Conservation (phyloP, 2,329 filamentous ascomycete genomes). For the Hymenoscyphus albidus region DNA sequence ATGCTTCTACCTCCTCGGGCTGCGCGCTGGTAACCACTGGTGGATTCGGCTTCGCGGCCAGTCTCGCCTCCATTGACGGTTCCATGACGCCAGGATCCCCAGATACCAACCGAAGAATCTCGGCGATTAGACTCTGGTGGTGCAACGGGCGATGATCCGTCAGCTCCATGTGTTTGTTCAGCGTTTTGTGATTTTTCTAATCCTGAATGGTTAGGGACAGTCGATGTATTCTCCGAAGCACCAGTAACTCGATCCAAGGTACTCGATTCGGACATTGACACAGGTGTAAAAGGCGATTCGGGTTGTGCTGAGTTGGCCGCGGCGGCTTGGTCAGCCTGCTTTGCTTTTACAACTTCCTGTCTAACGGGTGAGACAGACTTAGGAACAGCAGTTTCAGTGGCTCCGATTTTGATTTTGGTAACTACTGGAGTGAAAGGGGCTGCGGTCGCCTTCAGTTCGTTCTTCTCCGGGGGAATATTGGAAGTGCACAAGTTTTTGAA, state of each 20-base stretch:
- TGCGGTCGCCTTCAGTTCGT: conserved; percentile 49
- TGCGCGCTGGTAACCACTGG: conserved; percentile 63
- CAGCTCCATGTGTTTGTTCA: conserved; percentile 18
- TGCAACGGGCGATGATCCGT: conserved; percentile 14
- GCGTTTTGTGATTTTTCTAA: conserved; percentile 19
- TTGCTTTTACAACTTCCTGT: conserved; percentile 14
- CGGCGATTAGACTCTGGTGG: conserved; percentile 36
- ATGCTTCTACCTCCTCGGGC: conserved; percentile 66
- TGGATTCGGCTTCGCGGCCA: conserved; percentile 32
- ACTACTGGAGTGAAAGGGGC: conserved; percentile 32
- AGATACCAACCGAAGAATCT: conserved; percentile 55
- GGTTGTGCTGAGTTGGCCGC: conserved; percentile 16
- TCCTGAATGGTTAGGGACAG: conserved; percentile 20
- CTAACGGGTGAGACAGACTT: conserved; percentile 13
- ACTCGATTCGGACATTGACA: conserved; percentile 16
- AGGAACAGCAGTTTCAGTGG: conserved; percentile 13
- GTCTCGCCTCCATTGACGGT: conserved; percentile 25
- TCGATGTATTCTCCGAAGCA: conserved; percentile 16
- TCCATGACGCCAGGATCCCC: conserved; percentile 67
- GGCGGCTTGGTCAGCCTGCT: conserved; percentile 10
- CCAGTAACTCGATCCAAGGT: conserved; percentile 18
- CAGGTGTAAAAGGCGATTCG: conserved; percentile 19
- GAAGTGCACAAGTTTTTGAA: conserved; percentile 75
- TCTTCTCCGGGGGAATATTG: conserved; percentile 50
- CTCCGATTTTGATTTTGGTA: conserved; percentile 24